These are phyloP conservation scores for Bothriochloa decipiens DNA, from an alignment of 176 grass and related monocot species.

Conservation along the genomic window DNA sequence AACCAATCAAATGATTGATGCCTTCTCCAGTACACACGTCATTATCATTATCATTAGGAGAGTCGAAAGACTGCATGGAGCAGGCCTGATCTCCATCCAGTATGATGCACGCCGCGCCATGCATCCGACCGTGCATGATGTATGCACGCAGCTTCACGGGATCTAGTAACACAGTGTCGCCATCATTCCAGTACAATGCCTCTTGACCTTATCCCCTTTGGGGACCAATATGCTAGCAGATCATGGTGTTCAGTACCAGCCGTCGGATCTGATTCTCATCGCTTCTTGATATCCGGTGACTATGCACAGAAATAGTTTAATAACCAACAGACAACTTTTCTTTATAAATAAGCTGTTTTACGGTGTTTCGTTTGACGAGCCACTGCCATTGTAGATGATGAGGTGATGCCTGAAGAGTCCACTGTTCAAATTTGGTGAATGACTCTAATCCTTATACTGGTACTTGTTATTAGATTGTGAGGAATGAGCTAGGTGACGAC, in stretches of 20 bases:
- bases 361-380: too few species aligned
- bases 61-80: background rate
- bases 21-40: background rate
- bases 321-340: too few species aligned
- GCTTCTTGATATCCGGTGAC: too few species aligned
- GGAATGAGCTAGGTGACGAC: too few species aligned
- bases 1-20: background rate
- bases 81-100: background rate
- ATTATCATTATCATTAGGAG: conserved; percentile 30
- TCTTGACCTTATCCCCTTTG: conserved; percentile 27
- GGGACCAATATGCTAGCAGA: background rate
- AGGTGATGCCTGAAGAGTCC: too few species aligned
- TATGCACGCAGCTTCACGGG: conserved; percentile 20
- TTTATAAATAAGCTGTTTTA: too few species aligned
- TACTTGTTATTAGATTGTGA: too few species aligned
- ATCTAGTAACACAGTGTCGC: background rate
- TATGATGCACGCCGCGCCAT: background rate
- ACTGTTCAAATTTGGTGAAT: too few species aligned
- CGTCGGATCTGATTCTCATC: too few species aligned
- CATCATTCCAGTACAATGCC: conserved; percentile 27
- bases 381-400: too few species aligned
- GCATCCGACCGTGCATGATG: conserved; percentile 13
- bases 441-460: too few species aligned
- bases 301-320: too few species aligned
- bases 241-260: background rate